These are phyloP conservation scores for Blastosporella zonata DNA, from an alignment of 1,284 basidiomycete genomes.

Conservation along the genomic window DNA sequence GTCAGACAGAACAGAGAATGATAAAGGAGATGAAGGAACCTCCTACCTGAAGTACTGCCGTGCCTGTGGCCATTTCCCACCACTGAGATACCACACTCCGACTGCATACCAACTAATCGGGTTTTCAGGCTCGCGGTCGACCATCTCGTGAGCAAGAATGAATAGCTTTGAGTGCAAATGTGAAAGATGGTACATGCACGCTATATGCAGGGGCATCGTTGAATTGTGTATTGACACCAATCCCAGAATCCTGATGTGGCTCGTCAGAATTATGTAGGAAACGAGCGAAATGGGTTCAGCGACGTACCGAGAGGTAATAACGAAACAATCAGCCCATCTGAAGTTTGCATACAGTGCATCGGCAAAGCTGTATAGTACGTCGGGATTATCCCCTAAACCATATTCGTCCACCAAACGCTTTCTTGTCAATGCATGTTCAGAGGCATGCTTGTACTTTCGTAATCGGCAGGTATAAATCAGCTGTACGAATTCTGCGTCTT, in stretches of 20 bases:
- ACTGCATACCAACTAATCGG: slow-evolving; percentile 98
- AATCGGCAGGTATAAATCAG: slow-evolving; percentile 91
- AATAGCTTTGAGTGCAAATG: slow-evolving; percentile 92
- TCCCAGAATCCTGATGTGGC: slow-evolving; percentile 65
- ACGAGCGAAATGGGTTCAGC: not conserved
- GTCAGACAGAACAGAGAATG: not conserved
- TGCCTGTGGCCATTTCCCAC: slow-evolving; percentile 84
- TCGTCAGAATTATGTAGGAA: not conserved
- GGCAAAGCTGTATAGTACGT: slow-evolving; percentile 89
- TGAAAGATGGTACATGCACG: slow-evolving; percentile 94
- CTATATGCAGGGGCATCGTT: slow-evolving; percentile 90
- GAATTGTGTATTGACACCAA: slow-evolving; percentile 80
- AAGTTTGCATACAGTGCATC: slow-evolving; percentile 87
- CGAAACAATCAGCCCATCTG: slow-evolving; percentile 92
- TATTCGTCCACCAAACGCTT: slow-evolving; percentile 75
- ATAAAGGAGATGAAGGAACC: not conserved
- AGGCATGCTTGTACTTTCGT: slow-evolving; percentile 84
- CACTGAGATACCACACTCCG: slow-evolving; percentile 93
- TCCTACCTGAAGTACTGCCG: slow-evolving; percentile 87
- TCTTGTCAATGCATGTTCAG: slow-evolving; percentile 78
- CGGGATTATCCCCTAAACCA: slow-evolving; percentile 84
- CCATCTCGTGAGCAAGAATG: slow-evolving; percentile 93
- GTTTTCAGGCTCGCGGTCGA: slow-evolving; percentile 89
- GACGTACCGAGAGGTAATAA: slow-evolving; percentile 76
- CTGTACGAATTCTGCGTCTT: slow-evolving; percentile 87